A percentile compares a stretch with the other conserved stretches of the same genome.
Evolutionary conservation across 805 yeast genomes (phyloP).

Genomic region (Myxozyma nipponensis): DNA sequence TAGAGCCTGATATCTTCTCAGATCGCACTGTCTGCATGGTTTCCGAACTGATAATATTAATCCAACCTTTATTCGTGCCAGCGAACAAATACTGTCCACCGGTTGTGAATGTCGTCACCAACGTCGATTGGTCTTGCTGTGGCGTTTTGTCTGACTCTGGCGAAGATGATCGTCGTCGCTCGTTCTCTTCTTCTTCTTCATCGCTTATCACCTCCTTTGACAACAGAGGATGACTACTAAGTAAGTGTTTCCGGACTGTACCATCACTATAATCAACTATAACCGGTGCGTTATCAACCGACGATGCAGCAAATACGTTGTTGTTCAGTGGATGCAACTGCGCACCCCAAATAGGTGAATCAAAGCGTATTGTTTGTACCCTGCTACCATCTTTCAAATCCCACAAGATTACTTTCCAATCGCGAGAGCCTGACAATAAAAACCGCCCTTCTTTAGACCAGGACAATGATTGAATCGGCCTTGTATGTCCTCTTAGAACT

Average conservation of each 20-base stretch:
- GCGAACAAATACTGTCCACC: slow-evolving; percentile 56
- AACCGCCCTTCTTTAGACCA: slow-evolving; percentile 77
- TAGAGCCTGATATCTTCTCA: slow-evolving; percentile 60
- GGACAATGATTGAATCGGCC: slow-evolving; percentile 62
- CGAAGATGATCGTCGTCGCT: slow-evolving; percentile 3
- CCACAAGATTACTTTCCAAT: slow-evolving; percentile 81
- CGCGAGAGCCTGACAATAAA: slow-evolving; percentile 67
- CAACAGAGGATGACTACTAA: slow-evolving; percentile 8
- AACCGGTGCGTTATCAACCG: slow-evolving; percentile 59
- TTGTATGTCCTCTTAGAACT: slow-evolving; percentile 59
- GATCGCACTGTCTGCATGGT: slow-evolving; percentile 42
- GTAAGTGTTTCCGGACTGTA: slow-evolving; percentile 12
- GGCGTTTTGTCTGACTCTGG: slow-evolving; percentile 19
- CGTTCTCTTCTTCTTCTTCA: slow-evolving; percentile 4
- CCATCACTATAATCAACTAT: slow-evolving; percentile 43
- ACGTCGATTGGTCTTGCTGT: slow-evolving; percentile 42
- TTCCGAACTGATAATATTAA: slow-evolving; percentile 45
- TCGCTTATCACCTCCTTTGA: background rate
- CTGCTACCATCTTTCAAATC: slow-evolving; percentile 51
- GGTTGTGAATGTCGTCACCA: slow-evolving; percentile 51
- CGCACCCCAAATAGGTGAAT: slow-evolving; percentile 72
- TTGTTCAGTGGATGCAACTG: slow-evolving; percentile 41
- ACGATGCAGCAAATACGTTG: slow-evolving; percentile 54
- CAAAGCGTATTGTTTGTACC: slow-evolving; percentile 49
- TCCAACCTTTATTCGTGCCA: slow-evolving; percentile 79